phyloP scores from a whole-genome alignment of 306 rosid species.

The Cucurbita maxima region DNA sequence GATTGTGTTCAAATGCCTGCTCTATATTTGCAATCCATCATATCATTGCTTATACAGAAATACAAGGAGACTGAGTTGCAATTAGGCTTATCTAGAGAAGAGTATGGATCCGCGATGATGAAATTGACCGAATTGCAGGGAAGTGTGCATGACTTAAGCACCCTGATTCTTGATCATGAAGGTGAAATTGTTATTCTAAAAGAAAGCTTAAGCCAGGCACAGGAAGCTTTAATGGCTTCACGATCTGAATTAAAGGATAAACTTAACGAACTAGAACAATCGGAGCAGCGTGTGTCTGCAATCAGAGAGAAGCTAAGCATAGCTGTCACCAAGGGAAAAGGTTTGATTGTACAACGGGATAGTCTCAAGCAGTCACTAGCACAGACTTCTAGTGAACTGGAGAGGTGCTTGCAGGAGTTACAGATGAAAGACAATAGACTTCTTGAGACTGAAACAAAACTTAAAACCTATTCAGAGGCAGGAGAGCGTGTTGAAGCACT shows the following conservation, averaged over 20 bases:
- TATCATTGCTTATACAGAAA: conserved; percentile 58
- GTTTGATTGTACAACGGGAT: conserved; percentile 86
- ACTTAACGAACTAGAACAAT: conserved; percentile 53
- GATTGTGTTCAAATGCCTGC: conserved; percentile 30
- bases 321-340: conserved; percentile 95
- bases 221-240: conserved; percentile 43
- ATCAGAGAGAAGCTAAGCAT: conserved; percentile 82
- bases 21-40: conserved; percentile 36
- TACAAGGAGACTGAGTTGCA: conserved; percentile 42
- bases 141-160: conserved; percentile 33
- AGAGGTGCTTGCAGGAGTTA: conserved; percentile 69
- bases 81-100: conserved; percentile 32
- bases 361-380: conserved; percentile 66
- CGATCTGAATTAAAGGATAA: conserved; percentile 45
- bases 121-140: conserved; percentile 45
- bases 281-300: conserved; percentile 77
- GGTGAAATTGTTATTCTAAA: conserved; percentile 49
- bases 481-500: conserved; percentile 91
- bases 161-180: conserved; percentile 46
- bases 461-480: conserved; percentile 73
- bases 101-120: conserved; percentile 27
- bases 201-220: conserved; percentile 59
- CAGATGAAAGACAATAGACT: conserved; percentile 59
- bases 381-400: conserved; percentile 69
- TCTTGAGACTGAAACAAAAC: conserved; percentile 64